phyloP scores from a whole-genome alignment of 1,284 basidiomycete genomes.

The Sporisorium iseilematis-ciliati region DNA sequence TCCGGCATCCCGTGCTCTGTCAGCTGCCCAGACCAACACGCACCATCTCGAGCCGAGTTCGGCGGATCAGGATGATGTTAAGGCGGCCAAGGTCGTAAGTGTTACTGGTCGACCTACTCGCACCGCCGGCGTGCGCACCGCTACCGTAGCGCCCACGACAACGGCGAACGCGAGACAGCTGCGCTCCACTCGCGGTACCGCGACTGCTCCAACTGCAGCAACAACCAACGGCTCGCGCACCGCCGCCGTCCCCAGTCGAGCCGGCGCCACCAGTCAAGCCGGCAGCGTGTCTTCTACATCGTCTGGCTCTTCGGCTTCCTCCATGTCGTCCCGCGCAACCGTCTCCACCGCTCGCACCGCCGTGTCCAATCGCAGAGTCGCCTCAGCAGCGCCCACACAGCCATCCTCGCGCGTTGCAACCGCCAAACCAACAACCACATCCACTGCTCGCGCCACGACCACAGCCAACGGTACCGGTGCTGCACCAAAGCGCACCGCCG shows the following conservation, averaged over 20 bases:
- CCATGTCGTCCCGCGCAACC: conserved; percentile 32
- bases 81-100: conserved; percentile 20
- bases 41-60: conserved; percentile 19
- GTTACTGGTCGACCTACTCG: conserved; percentile 19
- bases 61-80: conserved; percentile 34
- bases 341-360: conserved; percentile 43
- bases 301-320: conserved; percentile 30
- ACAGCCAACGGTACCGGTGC: conserved; percentile 15
- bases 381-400: conserved; percentile 23
- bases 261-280: conserved; percentile 41
- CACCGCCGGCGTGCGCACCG: conserved; percentile 28
- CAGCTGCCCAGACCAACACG: conserved; percentile 40
- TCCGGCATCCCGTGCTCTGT: conserved; percentile 35
- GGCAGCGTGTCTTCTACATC: conserved; percentile 48
- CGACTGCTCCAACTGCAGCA: conserved; percentile 2
- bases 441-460: conserved; percentile 5
- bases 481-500: conserved; percentile 12
- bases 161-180: conserved; percentile 23
- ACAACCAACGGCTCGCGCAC: conserved; percentile 7
- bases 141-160: conserved; percentile 15
- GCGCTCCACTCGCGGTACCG: conserved; percentile 27
- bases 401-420: conserved; percentile 6
- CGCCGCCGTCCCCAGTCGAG: conserved; percentile 17
- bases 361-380: conserved; percentile 28
- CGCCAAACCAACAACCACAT: conserved; percentile 14